Conservation (phyloP, 1,139 yeast genomes). For the Candida sanyaensis region DNA sequence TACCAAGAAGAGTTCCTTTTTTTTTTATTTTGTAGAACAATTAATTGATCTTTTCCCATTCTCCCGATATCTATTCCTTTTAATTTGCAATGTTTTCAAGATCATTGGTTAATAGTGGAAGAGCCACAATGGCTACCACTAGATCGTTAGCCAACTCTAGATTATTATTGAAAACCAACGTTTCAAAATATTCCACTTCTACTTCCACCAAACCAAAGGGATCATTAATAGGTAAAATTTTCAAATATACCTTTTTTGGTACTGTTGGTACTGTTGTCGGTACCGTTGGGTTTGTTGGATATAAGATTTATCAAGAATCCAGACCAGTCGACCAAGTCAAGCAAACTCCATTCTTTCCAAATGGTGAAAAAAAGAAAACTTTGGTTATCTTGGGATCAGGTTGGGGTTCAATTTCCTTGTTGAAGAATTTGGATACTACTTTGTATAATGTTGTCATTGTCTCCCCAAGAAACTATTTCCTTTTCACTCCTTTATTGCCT, state of each 20-base stretch:
- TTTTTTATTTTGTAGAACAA: not conserved
- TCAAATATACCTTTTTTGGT: slow-evolving; percentile 33
- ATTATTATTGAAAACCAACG: slow-evolving; percentile 14
- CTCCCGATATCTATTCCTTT: slow-evolving; percentile 5
- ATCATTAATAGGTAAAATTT: slow-evolving; percentile 22
- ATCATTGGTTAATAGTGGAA: slow-evolving; percentile 8
- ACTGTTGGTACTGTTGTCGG: slow-evolving; percentile 32
- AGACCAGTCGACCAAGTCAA: slow-evolving; percentile 57
- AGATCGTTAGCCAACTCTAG: slow-evolving; percentile 21
- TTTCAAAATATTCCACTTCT: slow-evolving; percentile 12
- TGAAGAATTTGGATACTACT: slow-evolving; percentile 84
- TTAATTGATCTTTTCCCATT: not conserved
- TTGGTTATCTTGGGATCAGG: slow-evolving; percentile 91
- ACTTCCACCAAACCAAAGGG: slow-evolving; percentile 6
- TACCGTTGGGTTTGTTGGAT: slow-evolving; percentile 51
- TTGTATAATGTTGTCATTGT: slow-evolving; percentile 86
- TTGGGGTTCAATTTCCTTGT: slow-evolving; percentile 86
- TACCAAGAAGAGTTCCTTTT: not conserved
- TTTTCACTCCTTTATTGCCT: slow-evolving; percentile 92
- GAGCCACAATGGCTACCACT: slow-evolving; percentile 15
- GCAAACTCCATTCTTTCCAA: slow-evolving; percentile 59
- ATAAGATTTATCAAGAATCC: slow-evolving; percentile 61
- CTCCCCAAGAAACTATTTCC: slow-evolving; percentile 92
- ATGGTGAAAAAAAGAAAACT: slow-evolving; percentile 82
- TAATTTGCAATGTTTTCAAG: slow-evolving; percentile 3